phyloP scores from a whole-genome alignment of 352 stramenopile species.

The Phytopythium cucurbitacearum region DNA sequence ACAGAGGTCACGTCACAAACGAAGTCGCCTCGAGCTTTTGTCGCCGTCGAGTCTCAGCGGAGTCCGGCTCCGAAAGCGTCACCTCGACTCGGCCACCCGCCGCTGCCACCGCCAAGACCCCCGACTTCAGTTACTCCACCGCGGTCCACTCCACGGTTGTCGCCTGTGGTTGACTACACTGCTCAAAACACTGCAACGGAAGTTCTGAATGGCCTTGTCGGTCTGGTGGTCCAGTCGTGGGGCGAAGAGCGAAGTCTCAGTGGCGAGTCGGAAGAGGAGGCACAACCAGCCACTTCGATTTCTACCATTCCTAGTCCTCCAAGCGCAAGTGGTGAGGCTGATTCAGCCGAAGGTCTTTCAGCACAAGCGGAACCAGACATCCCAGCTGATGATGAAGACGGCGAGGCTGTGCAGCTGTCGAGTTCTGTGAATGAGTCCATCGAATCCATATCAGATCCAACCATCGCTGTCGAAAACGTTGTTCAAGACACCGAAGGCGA shows the following conservation, averaged over 20 bases:
- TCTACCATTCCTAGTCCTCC: too few species aligned
- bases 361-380: background rate
- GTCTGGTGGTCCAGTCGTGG: slow-evolving; percentile 49
- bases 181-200: slow-evolving; percentile 1
- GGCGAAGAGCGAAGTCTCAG: slow-evolving; percentile 11
- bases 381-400: slow-evolving; percentile 3
- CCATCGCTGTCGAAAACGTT: slow-evolving; percentile 6
- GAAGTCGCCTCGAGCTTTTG: too few species aligned
- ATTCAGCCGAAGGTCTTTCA: too few species aligned
- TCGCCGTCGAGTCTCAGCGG: too few species aligned
- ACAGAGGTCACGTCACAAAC: too few species aligned
- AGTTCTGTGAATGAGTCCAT: background rate
- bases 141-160: too few species aligned
- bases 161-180: background rate
- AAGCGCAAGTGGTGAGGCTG: too few species aligned
- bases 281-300: too few species aligned
- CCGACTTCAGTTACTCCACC: too few species aligned
- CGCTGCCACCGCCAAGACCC: too few species aligned
- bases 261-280: background rate
- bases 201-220: slow-evolving; percentile 37
- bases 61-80: too few species aligned
- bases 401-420: background rate
- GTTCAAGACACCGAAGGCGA: slow-evolving; percentile 14
- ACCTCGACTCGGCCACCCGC: too few species aligned
- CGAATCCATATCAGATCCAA: background rate